Conservation (phyloP, 306 rosid genomes). For the Fragaria ananassa region DNA sequence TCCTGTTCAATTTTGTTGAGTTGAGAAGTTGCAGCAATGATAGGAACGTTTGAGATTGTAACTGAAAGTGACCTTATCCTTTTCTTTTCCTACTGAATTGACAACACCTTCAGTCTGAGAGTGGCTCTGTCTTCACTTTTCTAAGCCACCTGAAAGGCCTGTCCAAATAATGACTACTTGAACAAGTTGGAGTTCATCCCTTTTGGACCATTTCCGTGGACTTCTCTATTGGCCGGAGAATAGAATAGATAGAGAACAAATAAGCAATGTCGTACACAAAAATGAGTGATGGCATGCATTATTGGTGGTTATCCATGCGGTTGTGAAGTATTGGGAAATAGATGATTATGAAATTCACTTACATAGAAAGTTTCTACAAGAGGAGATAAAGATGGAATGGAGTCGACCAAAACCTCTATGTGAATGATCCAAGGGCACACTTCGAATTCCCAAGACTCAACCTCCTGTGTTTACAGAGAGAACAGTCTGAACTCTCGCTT, state of each 20-base stretch:
- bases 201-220: background rate
- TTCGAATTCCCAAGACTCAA: too few species aligned
- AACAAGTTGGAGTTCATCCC: background rate
- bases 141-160: background rate
- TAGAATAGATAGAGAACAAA: background rate
- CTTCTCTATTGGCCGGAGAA: background rate
- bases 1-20: background rate
- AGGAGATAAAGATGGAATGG: background rate
- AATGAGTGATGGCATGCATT: background rate
- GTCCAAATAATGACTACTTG: background rate
- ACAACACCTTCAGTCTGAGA: background rate
- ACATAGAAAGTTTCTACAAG: too few species aligned
- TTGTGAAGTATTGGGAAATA: background rate
- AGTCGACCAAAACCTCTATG: background rate
- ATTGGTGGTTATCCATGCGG: background rate
- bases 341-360: background rate
- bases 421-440: too few species aligned
- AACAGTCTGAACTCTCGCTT: too few species aligned
- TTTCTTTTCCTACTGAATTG: background rate
- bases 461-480: too few species aligned
- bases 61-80: background rate
- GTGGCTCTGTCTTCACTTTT: slow-evolving; percentile 19
- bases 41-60: background rate
- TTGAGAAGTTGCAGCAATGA: slow-evolving; percentile 7
- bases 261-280: background rate